Base-by-base conservation (phyloP, 139 green algal species). In the Desmodesmus armatus region DNA sequence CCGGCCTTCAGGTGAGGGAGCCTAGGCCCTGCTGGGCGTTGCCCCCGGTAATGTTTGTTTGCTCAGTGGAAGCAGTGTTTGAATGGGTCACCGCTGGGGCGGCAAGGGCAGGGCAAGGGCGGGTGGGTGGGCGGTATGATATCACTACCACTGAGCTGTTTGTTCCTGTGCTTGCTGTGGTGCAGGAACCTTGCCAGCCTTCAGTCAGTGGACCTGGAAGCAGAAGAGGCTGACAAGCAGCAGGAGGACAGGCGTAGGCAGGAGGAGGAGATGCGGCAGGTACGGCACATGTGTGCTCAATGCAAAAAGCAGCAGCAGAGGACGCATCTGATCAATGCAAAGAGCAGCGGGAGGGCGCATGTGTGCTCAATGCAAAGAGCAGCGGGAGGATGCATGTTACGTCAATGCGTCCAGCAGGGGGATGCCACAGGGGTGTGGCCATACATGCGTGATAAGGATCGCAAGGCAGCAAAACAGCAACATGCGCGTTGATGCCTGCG, bases 1-100 rank as follows among this genome's bases (percentile, higher is more conserved):
- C 37, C 74, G 43, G 49, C 49, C 21, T 86, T 86, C 82, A 83
- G n/a, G n/a, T n/a, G n/a, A n/a, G n/a, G n/a, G n/a, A n/a, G n/a
- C n/a, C n/a, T n/a, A 83, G 72, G 33, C 67, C 47, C 78, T 73
- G 70, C 78, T 65, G 78, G 41, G 21, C 66, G 37, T 76, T 11
- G 5, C 9, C 19, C 55, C 9, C 55, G 41, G 78, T 33, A n/a
- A 44, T 58, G 39, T 13, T 23, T 6, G 43, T 19, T 84, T 27
- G 33, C 75, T 37, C 78, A 62, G 55, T 17, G 25, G 58, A n/a
- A 39, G 19, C 33, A 23, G 41, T 39, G 58, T n/a, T n/a, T n/a
- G n/a, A n/a, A n/a, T n/a, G n/a, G n/a, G n/a, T n/a, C n/a, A n/a
- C n/a, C n/a, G n/a, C n/a, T n/a, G n/a, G n/a, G n/a, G n/a, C n/a